Evolutionary conservation across 306 rosid genomes (phyloP).

Genomic region (Begonia peltatifolia): DNA sequence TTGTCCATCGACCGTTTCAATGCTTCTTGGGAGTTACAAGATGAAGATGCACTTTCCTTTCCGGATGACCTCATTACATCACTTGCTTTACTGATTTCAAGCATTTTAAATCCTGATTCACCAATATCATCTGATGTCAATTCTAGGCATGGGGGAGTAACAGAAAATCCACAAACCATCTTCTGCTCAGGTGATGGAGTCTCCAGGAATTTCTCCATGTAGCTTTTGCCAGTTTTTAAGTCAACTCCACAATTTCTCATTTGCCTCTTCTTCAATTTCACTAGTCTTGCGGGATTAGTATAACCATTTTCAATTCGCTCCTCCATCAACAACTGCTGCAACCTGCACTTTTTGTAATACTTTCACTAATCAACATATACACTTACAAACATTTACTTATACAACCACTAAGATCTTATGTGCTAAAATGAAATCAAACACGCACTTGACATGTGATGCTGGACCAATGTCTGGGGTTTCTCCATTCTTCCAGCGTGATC

Average conservation of each 20-base stretch:
- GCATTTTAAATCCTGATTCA: conserved; percentile 56
- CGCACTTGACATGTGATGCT: conserved; percentile 69
- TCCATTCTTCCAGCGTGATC: conserved; percentile 47
- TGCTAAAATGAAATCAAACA: conserved; percentile 18
- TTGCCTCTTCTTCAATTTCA: conserved; percentile 65
- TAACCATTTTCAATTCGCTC: conserved; percentile 67
- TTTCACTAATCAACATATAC: conserved; percentile 13
- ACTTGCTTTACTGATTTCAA: conserved; percentile 48
- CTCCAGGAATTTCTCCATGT: conserved; percentile 69
- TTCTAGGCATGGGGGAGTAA: conserved; percentile 19
- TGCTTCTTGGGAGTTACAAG: conserved; percentile 30
- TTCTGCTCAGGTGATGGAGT: conserved; percentile 43
- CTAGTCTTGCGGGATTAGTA: conserved; percentile 58
- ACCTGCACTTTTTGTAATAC: conserved; percentile 33
- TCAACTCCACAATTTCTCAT: conserved; percentile 47
- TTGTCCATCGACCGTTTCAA: conserved; percentile 24
- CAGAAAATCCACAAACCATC: conserved; percentile 42
- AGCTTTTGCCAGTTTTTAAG: conserved; percentile 49
- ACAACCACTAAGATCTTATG: conserved; percentile 14
- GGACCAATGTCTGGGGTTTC: conserved; percentile 41
- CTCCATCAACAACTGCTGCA: conserved; percentile 74
- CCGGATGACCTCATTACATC: conserved; percentile 32
- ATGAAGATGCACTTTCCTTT: conserved; percentile 34
- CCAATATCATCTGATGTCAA: conserved; percentile 23
- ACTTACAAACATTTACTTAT: conserved; percentile 8